These are phyloP conservation scores for Pseudocercospora ulei DNA, from an alignment of 2,329 filamentous ascomycete genomes.

Conservation along the genomic window DNA sequence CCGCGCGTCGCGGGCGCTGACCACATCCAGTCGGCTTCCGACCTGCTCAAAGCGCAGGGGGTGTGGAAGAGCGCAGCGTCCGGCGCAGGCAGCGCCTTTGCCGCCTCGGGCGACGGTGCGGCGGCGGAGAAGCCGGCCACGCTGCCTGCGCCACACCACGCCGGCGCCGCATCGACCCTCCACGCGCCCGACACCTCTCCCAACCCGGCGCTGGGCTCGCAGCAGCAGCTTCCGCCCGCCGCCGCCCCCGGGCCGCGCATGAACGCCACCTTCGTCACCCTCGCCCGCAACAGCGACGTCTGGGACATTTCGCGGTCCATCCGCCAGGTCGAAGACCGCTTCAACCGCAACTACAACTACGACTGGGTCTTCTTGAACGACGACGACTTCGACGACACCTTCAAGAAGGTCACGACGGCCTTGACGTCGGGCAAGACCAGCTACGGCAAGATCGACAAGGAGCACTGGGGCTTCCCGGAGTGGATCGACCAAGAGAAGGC, in stretches of 20 bases:
- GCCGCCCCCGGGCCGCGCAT: conserved; percentile 60
- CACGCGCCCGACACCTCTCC: conserved; percentile 26
- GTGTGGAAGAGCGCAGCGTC: conserved; percentile 25
- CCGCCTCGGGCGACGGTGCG: conserved; percentile 16
- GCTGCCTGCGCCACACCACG: conserved; percentile 16
- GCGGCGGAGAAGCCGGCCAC: conserved; percentile 12
- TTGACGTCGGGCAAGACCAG: conserved; percentile 87
- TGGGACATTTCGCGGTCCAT: conserved; percentile 98
- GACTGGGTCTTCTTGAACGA: conserved; percentile 99
- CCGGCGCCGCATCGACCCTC: conserved; percentile 5
- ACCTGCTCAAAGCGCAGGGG: conserved; percentile 33
- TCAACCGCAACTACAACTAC: conserved; percentile 94
- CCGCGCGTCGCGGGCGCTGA: conserved; percentile 33
- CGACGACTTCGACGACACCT: conserved; percentile 80
- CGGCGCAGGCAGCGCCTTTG: conserved; percentile 10
- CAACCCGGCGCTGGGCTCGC: conserved; percentile 26
- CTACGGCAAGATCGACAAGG: conserved; percentile 78
- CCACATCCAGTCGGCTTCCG: conserved; percentile 31
- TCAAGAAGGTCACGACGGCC: conserved; percentile 82
- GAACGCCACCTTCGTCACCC: conserved; percentile 95
- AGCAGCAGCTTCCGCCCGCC: conserved; percentile 34
- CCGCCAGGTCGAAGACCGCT: conserved; percentile 91
- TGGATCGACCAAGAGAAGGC: conserved; percentile 96
- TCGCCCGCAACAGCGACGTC: conserved; percentile 83
- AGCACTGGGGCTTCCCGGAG: conserved; percentile 95